Evolutionary conservation across 1,284 basidiomycete species (phyloP), one percentile per base, ranked within the genome.

Genomic region (Pseudomicrostroma phylloplanum): DNA sequence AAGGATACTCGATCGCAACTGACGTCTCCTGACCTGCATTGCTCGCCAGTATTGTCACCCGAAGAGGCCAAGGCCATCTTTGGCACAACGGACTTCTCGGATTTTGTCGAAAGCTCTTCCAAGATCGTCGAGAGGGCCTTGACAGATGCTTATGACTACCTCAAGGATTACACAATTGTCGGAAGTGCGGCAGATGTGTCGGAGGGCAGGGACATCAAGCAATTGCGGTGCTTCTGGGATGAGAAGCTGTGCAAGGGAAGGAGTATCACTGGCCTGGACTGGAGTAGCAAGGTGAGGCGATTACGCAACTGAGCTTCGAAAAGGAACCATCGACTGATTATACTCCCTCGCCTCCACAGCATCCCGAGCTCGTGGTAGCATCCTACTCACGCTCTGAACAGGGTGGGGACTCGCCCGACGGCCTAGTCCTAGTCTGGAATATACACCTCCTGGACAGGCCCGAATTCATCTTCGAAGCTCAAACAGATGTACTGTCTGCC

Each of bases 331-430:
- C 4, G 3, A 36, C 30, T 36, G 30, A 36, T 9, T 9, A 36
- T 36, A 36, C 30, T 36, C 4, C 55, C 25, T 51, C 25, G 36
- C 19, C 41, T 25, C 23, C 55, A 96, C 30, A 36, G 91, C 96
- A 92, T 73, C 93, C 93, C 8, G 96, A 99, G 81, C 86, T 99
- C 25, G 89, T 87, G 64, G 90, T 91, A 9, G 92, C 92, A 0
- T 89, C 92, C 4, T 99, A 99, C 79, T 98, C 96, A 82, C 94
- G 96, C 82, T 96, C 94, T 71, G 92, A 94, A 68, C 92, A 96
- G 76, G 66, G 67, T n/a, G 26, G 51, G 21, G 25, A 26, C 13
- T 21, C 51, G 15, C 92, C 94, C 0, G 93, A 97, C 72, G 96
- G 96, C 1, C 87, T 98, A 57, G 96, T 96, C 11, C 89, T 91